A percentile compares a stretch with the other conserved stretches of the same genome.
These are phyloP conservation scores for Echites panduratus DNA, from an alignment of 257 asterid species.

Conservation along the genomic window DNA sequence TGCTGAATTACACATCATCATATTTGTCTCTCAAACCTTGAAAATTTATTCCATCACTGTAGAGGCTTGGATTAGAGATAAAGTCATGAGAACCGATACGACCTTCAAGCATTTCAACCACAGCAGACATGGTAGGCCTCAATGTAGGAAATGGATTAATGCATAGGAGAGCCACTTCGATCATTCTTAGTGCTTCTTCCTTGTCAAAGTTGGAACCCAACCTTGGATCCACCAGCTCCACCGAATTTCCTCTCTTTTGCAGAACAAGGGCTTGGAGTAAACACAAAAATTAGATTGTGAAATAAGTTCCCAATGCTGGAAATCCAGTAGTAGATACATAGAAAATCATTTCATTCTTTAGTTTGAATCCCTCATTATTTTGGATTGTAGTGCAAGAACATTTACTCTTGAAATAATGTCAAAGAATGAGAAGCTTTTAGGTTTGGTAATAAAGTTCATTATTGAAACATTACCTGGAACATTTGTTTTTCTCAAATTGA, in stretches of 20 bases:
- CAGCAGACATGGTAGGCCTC: constrained; percentile 59
- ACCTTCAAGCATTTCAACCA: constrained; percentile 53
- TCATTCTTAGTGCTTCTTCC: constrained; percentile 43
- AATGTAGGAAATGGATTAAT: constrained; percentile 56
- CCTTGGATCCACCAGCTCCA: constrained; percentile 53
- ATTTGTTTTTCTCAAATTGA: too few species aligned
- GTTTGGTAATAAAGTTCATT: too few species aligned
- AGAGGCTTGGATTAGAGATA: constrained; percentile 32
- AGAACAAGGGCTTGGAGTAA: constrained; percentile 50
- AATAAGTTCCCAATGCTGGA: too few species aligned
- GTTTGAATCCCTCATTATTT: too few species aligned
- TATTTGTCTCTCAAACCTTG: constrained; percentile 40
- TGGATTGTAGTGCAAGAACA: too few species aligned
- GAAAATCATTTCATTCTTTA: too few species aligned
- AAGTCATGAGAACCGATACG: constrained; percentile 28
- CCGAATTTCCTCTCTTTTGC: constrained; percentile 36
- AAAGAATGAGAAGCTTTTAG: too few species aligned
- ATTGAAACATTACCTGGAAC: too few species aligned
- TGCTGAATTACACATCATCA: constrained; percentile 24
- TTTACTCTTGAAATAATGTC: too few species aligned
- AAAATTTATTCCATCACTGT: constrained; percentile 36
- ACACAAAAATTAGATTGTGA: too few species aligned
- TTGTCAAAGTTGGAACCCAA: constrained; percentile 31
- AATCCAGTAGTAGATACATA: too few species aligned
- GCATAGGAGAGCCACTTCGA: constrained; percentile 46